Evolutionary conservation across 2,329 filamentous ascomycete species (phyloP).

Genomic region (Cephalotrichum gorgonifer): DNA sequence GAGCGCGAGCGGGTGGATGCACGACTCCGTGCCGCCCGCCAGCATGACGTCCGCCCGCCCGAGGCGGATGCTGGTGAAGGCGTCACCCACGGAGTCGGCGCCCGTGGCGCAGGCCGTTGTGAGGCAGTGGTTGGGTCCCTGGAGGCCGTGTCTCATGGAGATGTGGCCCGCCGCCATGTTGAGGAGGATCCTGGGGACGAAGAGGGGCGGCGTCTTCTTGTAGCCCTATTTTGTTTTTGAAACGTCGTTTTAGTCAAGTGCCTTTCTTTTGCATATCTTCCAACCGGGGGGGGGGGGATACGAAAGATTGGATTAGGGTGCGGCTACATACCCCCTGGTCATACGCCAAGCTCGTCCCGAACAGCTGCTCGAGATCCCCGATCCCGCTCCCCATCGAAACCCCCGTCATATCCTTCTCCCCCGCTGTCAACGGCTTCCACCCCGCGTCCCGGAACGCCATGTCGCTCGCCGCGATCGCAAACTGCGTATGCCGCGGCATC

Average conservation of each 20-base stretch:
- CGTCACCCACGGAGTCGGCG: slow-evolving; percentile 88
- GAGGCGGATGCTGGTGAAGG: slow-evolving; percentile 80
- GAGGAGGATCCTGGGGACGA: slow-evolving; percentile 86
- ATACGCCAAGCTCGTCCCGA: slow-evolving; percentile 70
- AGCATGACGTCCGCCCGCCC: slow-evolving; percentile 94
- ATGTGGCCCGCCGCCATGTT: slow-evolving; percentile 93
- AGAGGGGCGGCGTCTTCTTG: slow-evolving; percentile 83
- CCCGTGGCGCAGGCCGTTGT: slow-evolving; percentile 96
- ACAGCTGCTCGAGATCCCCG: slow-evolving; percentile 85
- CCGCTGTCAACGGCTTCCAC: slow-evolving; percentile 53
- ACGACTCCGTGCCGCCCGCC: slow-evolving; percentile 89
- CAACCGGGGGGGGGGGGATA: neutral
- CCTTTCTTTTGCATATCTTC: neutral
- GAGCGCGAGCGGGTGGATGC: slow-evolving; percentile 87
- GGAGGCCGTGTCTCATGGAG: slow-evolving; percentile 82
- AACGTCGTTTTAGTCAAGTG: neutral
- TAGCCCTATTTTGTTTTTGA: slow-evolving; percentile 54
- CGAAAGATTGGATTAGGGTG: neutral
- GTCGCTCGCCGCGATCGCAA: slow-evolving; percentile 74
- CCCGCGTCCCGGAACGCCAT: slow-evolving; percentile 79
- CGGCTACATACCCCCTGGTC: slow-evolving; percentile 51
- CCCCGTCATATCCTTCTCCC: slow-evolving; percentile 67
- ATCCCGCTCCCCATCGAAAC: slow-evolving; percentile 94
- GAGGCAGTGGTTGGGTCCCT: slow-evolving; percentile 84
- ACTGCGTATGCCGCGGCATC: slow-evolving; percentile 88